Conservation (phyloP, 169 alveolate species). For the Plasmodium cynomolgi region DNA sequence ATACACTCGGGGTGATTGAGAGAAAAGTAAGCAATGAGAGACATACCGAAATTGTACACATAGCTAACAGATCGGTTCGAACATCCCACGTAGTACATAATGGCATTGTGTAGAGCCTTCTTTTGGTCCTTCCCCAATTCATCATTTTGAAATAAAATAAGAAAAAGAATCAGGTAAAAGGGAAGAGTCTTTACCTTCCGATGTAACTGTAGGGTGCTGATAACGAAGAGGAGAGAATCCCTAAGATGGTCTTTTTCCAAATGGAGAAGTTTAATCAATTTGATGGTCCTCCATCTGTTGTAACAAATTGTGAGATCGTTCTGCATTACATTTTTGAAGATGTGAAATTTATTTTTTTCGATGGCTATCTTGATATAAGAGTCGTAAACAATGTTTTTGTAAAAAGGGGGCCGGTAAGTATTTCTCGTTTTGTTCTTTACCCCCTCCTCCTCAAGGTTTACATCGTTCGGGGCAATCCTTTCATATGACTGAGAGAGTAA, state of each 20-base stretch:
- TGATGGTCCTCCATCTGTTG: not conserved
- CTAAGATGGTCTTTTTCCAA: constrained; percentile 13
- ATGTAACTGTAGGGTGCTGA: constrained; percentile 9
- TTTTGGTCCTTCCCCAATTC: constrained; percentile 25
- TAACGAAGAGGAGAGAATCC: constrained; percentile 19
- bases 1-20: constrained; percentile 3
- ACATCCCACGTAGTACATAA: not conserved
- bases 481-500: constrained; percentile 23
- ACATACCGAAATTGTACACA: constrained; percentile 28
- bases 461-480: not conserved
- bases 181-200: not conserved
- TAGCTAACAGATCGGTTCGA: not conserved
- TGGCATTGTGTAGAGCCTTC: not conserved
- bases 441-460: not conserved
- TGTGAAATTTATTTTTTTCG: constrained; percentile 26
- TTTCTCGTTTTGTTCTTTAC: not conserved
- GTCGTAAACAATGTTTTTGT: constrained; percentile 13
- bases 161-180: constrained; percentile 43
- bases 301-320: constrained; percentile 12
- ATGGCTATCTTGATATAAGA: constrained; percentile 18
- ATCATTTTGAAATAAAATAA: constrained; percentile 25
- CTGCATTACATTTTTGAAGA: constrained; percentile 44
- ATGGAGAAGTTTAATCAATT: constrained; percentile 19
- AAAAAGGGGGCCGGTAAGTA: not conserved
- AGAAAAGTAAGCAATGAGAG: constrained; percentile 11